phyloP scores from a whole-genome alignment of 192 early-diverging fungal genomes.

The Allomyces macrogynus region DNA sequence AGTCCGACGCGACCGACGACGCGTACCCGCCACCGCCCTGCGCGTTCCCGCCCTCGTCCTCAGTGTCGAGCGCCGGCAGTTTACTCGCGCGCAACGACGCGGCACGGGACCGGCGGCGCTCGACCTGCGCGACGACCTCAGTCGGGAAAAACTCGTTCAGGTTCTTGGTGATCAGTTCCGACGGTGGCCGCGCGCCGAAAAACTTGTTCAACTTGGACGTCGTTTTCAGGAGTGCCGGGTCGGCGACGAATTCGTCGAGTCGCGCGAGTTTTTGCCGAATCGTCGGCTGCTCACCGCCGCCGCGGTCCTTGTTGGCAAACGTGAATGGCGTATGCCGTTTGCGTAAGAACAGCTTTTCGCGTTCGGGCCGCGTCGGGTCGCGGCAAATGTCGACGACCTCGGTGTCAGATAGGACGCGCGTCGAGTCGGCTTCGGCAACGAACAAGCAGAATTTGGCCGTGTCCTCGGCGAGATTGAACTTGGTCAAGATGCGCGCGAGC shows the following conservation, averaged over 20 bases:
- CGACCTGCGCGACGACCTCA: slow-evolving; percentile 1
- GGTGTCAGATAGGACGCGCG: slow-evolving; percentile 46
- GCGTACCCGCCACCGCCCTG: not conserved
- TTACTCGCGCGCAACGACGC: no score
- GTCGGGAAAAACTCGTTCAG: slow-evolving; percentile 83
- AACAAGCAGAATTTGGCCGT: slow-evolving; percentile 53
- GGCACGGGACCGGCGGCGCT: not conserved
- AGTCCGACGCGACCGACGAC: not conserved
- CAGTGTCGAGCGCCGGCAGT: not conserved
- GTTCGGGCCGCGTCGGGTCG: slow-evolving; percentile 37
- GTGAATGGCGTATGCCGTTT: slow-evolving; percentile 41
- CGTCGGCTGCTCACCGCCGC: slow-evolving; percentile 1
- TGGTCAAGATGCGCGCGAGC: slow-evolving; percentile 47
- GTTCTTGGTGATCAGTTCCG: slow-evolving; percentile 78
- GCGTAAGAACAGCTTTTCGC: slow-evolving; percentile 48
- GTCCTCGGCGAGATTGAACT: slow-evolving; percentile 60
- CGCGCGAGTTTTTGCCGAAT: slow-evolving; percentile 11
- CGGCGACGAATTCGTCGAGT: slow-evolving; percentile 4
- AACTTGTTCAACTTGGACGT: slow-evolving; percentile 40
- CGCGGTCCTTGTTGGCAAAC: slow-evolving; percentile 14
- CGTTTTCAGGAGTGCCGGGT: slow-evolving; percentile 1
- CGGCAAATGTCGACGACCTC: slow-evolving; percentile 59
- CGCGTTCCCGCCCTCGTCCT: no score
- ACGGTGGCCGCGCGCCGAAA: slow-evolving; percentile 86
- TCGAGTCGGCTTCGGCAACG: slow-evolving; percentile 26